phyloP scores from a whole-genome alignment of 148 eudicot genomes.

The Camellia sinensis region DNA sequence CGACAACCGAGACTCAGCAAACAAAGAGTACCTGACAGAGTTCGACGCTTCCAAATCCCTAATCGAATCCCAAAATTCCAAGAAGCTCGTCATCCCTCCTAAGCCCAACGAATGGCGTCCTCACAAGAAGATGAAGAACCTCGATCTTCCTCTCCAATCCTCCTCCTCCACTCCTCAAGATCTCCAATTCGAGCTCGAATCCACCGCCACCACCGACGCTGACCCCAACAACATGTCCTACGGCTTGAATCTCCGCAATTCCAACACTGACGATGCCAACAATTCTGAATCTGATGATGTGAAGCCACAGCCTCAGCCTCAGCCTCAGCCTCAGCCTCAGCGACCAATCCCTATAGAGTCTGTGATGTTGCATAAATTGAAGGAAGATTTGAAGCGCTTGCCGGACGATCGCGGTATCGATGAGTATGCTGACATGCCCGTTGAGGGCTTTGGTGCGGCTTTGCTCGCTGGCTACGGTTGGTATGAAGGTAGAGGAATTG shows the following conservation, averaged over 20 bases:
- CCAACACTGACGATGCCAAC: neutral
- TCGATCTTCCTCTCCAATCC: conserved; percentile 43
- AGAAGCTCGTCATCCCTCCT: conserved; percentile 50
- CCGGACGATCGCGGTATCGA: conserved; percentile 63
- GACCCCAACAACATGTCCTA: conserved; percentile 39
- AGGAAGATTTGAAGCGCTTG: conserved; percentile 53
- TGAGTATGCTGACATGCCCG: conserved; percentile 61
- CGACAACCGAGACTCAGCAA: neutral
- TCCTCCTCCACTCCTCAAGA: conserved; percentile 20
- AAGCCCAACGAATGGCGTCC: conserved; percentile 58
- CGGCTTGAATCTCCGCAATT: conserved; percentile 62
- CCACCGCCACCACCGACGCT: conserved; percentile 7
- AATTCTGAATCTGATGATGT: neutral
- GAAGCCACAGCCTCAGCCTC: no score
- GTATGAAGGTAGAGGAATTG: conserved; percentile 81
- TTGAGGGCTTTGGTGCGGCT: conserved; percentile 76
- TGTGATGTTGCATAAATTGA: conserved; percentile 52
- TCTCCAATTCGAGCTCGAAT: conserved; percentile 46
- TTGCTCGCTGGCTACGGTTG: conserved; percentile 88
- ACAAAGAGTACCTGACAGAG: conserved; percentile 48
- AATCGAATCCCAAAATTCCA: conserved; percentile 17
- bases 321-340: no score
- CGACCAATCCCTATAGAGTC: neutral
- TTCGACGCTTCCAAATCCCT: conserved; percentile 49
- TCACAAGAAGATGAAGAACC: conserved; percentile 59